Conservation (phyloP, 2,329 filamentous ascomycete species). For the Didymella sp. region DNA sequence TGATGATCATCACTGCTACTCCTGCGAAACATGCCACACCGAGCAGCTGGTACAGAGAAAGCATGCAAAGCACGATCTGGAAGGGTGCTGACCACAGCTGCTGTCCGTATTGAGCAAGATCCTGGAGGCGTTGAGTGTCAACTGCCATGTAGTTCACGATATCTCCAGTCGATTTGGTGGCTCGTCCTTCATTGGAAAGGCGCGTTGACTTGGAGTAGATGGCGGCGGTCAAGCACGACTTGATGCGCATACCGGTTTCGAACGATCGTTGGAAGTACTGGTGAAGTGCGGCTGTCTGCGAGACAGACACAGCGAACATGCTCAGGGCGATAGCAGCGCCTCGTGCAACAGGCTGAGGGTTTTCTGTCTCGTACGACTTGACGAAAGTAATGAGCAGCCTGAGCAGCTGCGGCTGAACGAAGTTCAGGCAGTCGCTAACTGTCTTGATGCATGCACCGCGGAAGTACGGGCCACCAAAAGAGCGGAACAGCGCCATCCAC, state of each 20-base stretch:
- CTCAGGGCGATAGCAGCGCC: conserved; percentile 86
- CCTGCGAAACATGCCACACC: conserved; percentile 95
- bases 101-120: conserved; percentile 93
- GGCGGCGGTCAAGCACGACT: conserved; percentile 83
- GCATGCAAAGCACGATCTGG: conserved; percentile 94
- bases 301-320: conserved; percentile 88
- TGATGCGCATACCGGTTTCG: conserved; percentile 95
- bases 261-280: conserved; percentile 98
- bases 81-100: conserved; percentile 97
- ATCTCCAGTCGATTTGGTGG: conserved; percentile 89
- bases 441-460: conserved; percentile 85
- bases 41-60: conserved; percentile 93
- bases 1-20: conserved; percentile 92
- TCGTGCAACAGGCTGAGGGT: conserved; percentile 78
- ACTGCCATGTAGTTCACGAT: conserved; percentile 99
- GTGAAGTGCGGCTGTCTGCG: conserved; percentile 89
- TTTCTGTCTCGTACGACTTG: conserved; percentile 70
- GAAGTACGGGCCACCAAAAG: conserved; percentile 85
- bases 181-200: conserved; percentile 90
- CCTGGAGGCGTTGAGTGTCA: conserved; percentile 92
- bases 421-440: conserved; percentile 84
- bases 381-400: conserved; percentile 85
- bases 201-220: conserved; percentile 93
- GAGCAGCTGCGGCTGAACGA: conserved; percentile 88
- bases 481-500: conserved; percentile 83